Percentiles rank a stretch among this genome's conserved stretches.
phyloP scores from a whole-genome alignment of 441 rosid species.

The Erodium chrysanthum region DNA sequence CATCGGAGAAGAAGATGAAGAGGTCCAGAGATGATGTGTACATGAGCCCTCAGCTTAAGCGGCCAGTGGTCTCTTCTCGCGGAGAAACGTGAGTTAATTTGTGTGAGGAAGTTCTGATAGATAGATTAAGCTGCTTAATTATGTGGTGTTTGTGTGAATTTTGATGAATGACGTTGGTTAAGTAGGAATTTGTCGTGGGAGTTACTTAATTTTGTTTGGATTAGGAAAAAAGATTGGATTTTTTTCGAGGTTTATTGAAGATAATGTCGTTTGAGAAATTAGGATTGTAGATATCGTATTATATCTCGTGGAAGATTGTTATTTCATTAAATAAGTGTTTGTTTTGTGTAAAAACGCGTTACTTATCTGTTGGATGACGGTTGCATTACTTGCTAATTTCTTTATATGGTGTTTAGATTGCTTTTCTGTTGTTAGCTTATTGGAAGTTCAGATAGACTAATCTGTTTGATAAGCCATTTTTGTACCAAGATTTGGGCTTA shows the following conservation, averaged over 20 bases:
- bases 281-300: background rate
- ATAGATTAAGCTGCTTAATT: constrained; percentile 22
- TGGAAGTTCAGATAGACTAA: too few relatives aligned
- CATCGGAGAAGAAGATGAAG: constrained; percentile 42
- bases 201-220: background rate
- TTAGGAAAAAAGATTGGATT: background rate
- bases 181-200: constrained; percentile 2
- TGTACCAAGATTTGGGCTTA: too few relatives aligned
- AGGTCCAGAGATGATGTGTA: constrained; percentile 65
- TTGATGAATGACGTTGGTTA: constrained; percentile 14
- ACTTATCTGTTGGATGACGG: background rate
- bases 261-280: background rate
- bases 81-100: constrained; percentile 57
- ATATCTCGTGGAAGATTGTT: background rate
- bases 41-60: constrained; percentile 44
- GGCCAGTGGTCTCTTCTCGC: constrained; percentile 49
- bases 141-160: constrained; percentile 18
- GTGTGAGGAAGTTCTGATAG: constrained; percentile 1
- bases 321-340: background rate
- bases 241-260: background rate
- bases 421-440: too few relatives aligned
- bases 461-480: too few relatives aligned
- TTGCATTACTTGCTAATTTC: background rate
- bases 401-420: constrained; percentile 17
- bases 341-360: background rate